A percentile compares a stretch with the other conserved stretches of the same genome.
Conservation (phyloP, 352 stramenopile genomes). For the Peronospora farinosa region DNA sequence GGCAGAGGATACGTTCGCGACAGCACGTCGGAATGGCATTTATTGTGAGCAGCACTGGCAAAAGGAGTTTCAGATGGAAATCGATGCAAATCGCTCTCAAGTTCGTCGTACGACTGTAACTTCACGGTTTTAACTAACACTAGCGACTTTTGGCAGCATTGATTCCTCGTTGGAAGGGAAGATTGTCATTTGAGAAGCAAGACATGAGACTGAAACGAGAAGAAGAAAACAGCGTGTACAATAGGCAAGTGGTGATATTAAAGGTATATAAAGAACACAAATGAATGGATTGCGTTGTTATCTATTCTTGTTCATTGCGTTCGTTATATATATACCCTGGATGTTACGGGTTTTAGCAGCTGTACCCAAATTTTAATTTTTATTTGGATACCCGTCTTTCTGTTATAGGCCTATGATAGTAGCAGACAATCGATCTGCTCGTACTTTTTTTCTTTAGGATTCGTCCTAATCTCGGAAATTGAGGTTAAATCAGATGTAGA, state of each 20-base stretch:
- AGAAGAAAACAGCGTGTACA: conserved; percentile 2
- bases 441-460: too few species aligned
- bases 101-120: conserved; percentile 7
- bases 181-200: conserved; percentile 1
- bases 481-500: too few species aligned
- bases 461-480: too few species aligned
- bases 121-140: conserved; percentile 15
- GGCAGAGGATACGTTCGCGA: conserved; percentile 46
- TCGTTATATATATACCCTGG: too few species aligned
- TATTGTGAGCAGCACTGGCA: conserved; percentile 33
- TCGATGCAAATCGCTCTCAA: conserved; percentile 18
- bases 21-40: conserved; percentile 41
- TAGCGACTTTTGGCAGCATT: conserved; percentile 2
- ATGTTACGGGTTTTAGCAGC: too few species aligned
- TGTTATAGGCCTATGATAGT: too few species aligned
- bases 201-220: background rate
- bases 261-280: conserved; percentile 13
- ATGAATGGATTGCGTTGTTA: conserved; percentile 17
- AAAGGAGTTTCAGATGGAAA: conserved; percentile 27
- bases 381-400: too few species aligned
- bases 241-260: conserved; percentile 18
- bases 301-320: too few species aligned
- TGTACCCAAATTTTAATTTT: too few species aligned
- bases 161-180: conserved; percentile 8
- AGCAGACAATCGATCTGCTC: too few species aligned